Evolutionary conservation across 1,139 yeast species (phyloP).

Genomic region (Geotrichum carabidarum): DNA sequence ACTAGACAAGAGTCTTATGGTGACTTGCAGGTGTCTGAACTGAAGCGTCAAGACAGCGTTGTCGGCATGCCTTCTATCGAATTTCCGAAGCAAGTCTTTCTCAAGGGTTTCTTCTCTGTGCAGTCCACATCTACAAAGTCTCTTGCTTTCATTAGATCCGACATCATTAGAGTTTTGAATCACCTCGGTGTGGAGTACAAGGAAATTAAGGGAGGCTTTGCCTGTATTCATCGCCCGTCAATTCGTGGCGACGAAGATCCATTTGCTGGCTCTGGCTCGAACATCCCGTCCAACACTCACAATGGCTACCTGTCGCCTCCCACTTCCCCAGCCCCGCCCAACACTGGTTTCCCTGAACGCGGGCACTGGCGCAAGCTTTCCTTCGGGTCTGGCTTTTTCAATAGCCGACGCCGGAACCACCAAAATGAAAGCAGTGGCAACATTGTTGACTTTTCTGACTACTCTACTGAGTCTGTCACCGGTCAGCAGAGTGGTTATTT

Average conservation of each 20-base stretch:
- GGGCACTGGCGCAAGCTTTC: conserved; percentile 38
- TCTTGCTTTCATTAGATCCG: conserved; percentile 87
- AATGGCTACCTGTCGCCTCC: conserved; percentile 11
- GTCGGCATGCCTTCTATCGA: conserved; percentile 84
- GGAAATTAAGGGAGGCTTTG: conserved; percentile 92
- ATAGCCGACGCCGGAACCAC: conserved; percentile 26
- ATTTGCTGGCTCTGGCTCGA: conserved; percentile 21
- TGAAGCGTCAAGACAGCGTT: conserved; percentile 1
- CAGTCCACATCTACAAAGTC: conserved; percentile 95
- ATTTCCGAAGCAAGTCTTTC: conserved; percentile 82
- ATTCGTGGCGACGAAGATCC: conserved; percentile 53
- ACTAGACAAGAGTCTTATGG: conserved; percentile 9
- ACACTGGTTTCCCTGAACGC: neutral
- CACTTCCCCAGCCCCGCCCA: conserved; percentile 10
- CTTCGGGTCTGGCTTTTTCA: conserved; percentile 33
- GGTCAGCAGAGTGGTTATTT: conserved; percentile 41
- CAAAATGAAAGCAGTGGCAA: conserved; percentile 28
- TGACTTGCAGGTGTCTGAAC: conserved; percentile 1
- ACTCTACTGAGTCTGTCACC: conserved; percentile 35
- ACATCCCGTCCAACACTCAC: conserved; percentile 8
- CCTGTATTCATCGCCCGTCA: conserved; percentile 73
- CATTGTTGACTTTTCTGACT: conserved; percentile 28
- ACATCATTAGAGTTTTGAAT: conserved; percentile 71
- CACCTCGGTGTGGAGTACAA: conserved; percentile 75
- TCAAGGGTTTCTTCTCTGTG: conserved; percentile 91